Evolutionary conservation across 805 yeast genomes (phyloP), one percentile per base, ranked within the genome.

Genomic region (Cyberlindnera mississippiensis): DNA sequence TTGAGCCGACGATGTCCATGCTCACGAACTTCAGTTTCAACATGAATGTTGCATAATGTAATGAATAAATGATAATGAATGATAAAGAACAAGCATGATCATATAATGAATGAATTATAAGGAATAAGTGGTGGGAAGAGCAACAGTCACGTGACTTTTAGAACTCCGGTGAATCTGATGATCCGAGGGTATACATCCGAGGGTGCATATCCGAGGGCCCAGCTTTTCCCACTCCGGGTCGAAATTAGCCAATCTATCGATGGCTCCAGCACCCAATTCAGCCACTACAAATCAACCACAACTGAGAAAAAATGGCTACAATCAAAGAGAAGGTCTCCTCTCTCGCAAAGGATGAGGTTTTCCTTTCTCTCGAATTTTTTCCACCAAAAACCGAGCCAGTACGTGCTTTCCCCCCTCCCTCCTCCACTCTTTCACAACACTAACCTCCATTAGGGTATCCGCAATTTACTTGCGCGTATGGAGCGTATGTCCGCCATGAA

Each of bases 341-440:
- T 1, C 64, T 79, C 47, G 62, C 60, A 45, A 69, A 68, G 15
- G 77, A 69, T 56, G 82, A 76, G 53, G 75, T 73, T 40, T 86
- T 81, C 60, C 78, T 87, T 53, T 90, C 97, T 9, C 74, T 89
- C 54, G 99, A 93, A 69, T 93, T 93, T 63, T 93, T 93, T 67
- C 99, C 99, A 6, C 99, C 99, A 18, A 89, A 93, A 64, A 93
- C 99, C 0, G 90, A 85, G 57, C 69, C 79, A 3, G 73, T 68
- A 46, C 22, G 71, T 55, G 6, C 18, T 36, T n/a, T 14, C 8
- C 14, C 12, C 19, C 5, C 14, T 8, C n/a, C 14, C 7, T 10
- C n/a, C 34, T 24, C 18, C 6, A n/a, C 27, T 19, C 34, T n/a
- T n/a, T n/a, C 3, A 14, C 17, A 13, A 20, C 18, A 40, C 38